Percentiles rank a stretch among this genome's conserved stretches.
Conservation (phyloP, 2,329 filamentous ascomycete genomes). For the Verticillium klebahnii region DNA sequence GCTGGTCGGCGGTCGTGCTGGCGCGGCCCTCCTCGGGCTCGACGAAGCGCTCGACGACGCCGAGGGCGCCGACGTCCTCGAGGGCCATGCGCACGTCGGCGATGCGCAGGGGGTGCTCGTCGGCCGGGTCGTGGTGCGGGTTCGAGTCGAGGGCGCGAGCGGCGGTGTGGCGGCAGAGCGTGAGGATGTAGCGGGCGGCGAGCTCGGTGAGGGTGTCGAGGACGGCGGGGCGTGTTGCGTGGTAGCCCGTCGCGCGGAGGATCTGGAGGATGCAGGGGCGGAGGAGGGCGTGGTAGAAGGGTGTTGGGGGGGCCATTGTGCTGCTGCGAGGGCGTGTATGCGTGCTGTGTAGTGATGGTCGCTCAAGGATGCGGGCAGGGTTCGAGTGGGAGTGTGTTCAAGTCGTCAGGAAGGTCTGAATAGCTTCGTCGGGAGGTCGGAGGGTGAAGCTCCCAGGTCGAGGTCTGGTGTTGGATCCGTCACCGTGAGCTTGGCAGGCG, state of each 20-base stretch:
- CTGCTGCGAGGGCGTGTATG: not conserved
- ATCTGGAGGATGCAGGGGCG: conserved; percentile 87
- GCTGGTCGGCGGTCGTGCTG: not conserved
- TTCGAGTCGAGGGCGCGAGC: conserved; percentile 60
- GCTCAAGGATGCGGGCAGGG: not conserved
- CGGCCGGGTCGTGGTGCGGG: not conserved
- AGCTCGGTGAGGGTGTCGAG: conserved; percentile 87
- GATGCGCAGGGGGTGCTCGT: conserved; percentile 35
- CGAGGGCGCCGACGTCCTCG: conserved; percentile 71
- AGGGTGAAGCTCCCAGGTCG: not conserved
- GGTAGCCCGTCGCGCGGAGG: conserved; percentile 86
- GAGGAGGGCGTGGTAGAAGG: conserved; percentile 69
- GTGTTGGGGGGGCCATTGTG: conserved; percentile 39
- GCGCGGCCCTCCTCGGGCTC: conserved; percentile 57
- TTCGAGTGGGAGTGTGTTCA: not conserved
- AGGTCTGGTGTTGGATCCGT: conserved; percentile 4
- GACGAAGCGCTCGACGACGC: conserved; percentile 60
- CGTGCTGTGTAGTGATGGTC: too few species aligned
- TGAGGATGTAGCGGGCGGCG: conserved; percentile 71
- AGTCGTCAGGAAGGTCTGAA: not conserved
- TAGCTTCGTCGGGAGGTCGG: not conserved
- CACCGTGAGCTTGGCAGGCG: conserved; percentile 8
- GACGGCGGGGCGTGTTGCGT: conserved; percentile 73
- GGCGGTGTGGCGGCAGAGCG: conserved; percentile 70
- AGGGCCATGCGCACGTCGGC: conserved; percentile 83